phyloP scores from a whole-genome alignment of 2,329 filamentous ascomycete genomes.

The Sporothrix curviconia region DNA sequence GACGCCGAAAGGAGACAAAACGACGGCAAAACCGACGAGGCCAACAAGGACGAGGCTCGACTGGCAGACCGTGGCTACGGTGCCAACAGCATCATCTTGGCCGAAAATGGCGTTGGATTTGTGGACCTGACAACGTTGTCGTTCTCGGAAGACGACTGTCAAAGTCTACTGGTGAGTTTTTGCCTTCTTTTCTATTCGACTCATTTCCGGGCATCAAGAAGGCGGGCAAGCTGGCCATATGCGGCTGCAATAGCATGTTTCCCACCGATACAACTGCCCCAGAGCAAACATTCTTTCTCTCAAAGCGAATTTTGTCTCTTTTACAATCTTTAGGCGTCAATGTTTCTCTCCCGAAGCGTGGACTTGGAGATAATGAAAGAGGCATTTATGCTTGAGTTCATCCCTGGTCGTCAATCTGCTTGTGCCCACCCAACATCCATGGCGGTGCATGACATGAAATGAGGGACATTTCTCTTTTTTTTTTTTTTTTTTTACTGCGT shows the following conservation, averaged over 20 bases:
- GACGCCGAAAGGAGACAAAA: not conserved
- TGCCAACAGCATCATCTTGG: slow-evolving; percentile 67
- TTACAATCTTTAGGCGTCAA: not conserved
- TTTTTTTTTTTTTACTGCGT: slow-evolving; percentile 9
- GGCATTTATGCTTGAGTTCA: not conserved
- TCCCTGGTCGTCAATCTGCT: not conserved
- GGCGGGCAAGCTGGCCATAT: slow-evolving; percentile 44
- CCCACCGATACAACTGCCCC: slow-evolving; percentile 65
- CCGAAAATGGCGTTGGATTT: slow-evolving; percentile 62
- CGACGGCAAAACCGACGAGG: slow-evolving; percentile 34
- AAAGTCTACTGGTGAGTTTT: slow-evolving; percentile 33
- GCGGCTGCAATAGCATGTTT: slow-evolving; percentile 46
- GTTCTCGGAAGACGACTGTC: slow-evolving; percentile 61
- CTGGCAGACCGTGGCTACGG: slow-evolving; percentile 69
- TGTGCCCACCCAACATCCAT: slow-evolving; percentile 20
- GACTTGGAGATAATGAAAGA: not conserved
- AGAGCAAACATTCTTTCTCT: slow-evolving; percentile 31
- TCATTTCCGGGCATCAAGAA: slow-evolving; percentile 50
- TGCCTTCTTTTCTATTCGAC: slow-evolving; percentile 15
- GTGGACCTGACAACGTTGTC: slow-evolving; percentile 77
- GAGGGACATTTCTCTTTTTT: slow-evolving; percentile 38
- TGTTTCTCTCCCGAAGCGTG: not conserved
- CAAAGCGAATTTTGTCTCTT: not conserved
- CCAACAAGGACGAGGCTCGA: slow-evolving; percentile 11
- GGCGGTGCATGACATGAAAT: slow-evolving; percentile 40